Evolutionary conservation across 176 grass and related monocot genomes (phyloP).

Genomic region (Rhynchospora tenuis): DNA sequence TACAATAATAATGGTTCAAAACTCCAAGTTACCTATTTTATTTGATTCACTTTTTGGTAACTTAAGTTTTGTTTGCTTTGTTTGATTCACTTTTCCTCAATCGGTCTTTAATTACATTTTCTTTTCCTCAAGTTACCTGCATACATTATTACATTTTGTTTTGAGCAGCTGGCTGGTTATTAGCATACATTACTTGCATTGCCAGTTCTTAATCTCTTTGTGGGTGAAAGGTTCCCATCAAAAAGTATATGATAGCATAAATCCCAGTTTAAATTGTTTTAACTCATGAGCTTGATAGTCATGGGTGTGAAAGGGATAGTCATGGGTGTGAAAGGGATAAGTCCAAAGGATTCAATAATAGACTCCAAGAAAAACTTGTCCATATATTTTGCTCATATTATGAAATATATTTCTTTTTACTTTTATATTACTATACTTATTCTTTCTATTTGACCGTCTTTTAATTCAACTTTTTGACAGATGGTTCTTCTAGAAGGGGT

Average conservation of each 20-base stretch:
- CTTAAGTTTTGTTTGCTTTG: too few species aligned
- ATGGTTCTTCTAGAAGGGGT: constrained; percentile 3
- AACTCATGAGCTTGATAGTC: not conserved
- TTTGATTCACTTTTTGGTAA: not conserved
- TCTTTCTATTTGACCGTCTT: constrained; percentile 1
- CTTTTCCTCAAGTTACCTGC: not conserved
- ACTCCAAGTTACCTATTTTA: not conserved
- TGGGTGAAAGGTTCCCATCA: not conserved
- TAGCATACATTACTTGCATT: not conserved
- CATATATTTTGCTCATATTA: not conserved
- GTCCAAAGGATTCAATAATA: not conserved
- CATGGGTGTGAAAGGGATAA: constrained; percentile 22
- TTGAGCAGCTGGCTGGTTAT: not conserved
- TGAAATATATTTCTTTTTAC: not conserved
- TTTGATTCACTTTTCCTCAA: too few species aligned
- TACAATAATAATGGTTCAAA: not conserved
- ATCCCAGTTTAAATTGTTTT: not conserved
- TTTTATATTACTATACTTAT: not conserved
- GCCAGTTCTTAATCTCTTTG: not conserved
- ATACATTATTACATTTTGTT: not conserved
- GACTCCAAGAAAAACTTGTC: not conserved
- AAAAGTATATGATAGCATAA: not conserved
- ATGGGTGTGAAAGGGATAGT: constrained; percentile 18
- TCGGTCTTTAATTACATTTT: not conserved
- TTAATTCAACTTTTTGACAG: not conserved